Percentiles rank a stretch among this genome's conserved stretches.
Conservation (phyloP, 140 eudicot genomes). For the Flaveria floridana region DNA sequence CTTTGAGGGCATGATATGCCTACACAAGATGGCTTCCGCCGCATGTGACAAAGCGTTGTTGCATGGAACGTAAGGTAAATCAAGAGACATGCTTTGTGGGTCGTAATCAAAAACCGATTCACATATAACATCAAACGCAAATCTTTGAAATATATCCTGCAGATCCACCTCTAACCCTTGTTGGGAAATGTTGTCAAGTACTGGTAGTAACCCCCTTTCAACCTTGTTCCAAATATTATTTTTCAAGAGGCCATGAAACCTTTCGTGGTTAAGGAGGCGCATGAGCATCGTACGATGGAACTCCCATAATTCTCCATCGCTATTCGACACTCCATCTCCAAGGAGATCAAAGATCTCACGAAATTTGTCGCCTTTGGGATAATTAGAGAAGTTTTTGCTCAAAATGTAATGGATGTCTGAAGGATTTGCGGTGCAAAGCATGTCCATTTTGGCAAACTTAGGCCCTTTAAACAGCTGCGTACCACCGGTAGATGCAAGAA, state of each 20-base stretch:
- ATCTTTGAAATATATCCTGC: constrained; percentile 42
- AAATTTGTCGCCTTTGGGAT: constrained; percentile 17
- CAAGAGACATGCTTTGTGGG: constrained; percentile 30
- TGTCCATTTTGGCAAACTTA: constrained; percentile 23
- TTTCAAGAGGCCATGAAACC: constrained; percentile 11
- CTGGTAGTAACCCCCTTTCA: constrained; percentile 27
- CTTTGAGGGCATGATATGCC: constrained; percentile 28
- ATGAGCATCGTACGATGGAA: constrained; percentile 11
- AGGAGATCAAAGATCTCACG: not conserved
- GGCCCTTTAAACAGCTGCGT: constrained; percentile 20
- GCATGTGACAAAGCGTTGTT: constrained; percentile 19
- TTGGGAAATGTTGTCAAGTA: constrained; percentile 15
- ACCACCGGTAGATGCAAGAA: constrained; percentile 10
- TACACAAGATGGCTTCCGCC: constrained; percentile 31
- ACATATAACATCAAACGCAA: constrained; percentile 29
- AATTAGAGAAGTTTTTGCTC: constrained; percentile 12
- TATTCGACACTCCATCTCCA: constrained; percentile 11
- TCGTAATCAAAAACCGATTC: constrained; percentile 23
- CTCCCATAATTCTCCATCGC: not conserved
- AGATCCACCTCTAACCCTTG: constrained; percentile 14
- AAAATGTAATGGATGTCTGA: constrained; percentile 20
- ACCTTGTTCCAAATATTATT: constrained; percentile 9
- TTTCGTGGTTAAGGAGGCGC: constrained; percentile 19
- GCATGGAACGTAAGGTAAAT: constrained; percentile 23
- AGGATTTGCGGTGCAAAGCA: constrained; percentile 14